Percentiles rank a stretch among this genome's conserved stretches.
Conservation (phyloP, 306 rosid genomes). For the Sechiopsis laciniata region DNA sequence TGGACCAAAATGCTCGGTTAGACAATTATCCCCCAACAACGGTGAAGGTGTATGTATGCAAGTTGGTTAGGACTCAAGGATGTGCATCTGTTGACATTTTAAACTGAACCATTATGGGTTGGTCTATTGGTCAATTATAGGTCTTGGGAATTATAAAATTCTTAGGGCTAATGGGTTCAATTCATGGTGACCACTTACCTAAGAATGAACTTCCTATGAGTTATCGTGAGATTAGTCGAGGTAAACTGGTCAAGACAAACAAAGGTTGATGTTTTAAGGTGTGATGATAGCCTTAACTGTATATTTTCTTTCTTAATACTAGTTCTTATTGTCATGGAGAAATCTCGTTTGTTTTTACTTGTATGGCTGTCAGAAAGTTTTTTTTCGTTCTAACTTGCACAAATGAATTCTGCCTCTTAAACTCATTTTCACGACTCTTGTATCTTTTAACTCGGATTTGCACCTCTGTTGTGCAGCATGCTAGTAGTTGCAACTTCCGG, state of each 20-base stretch:
- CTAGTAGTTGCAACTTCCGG: conserved; percentile 95
- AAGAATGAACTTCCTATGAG: no score
- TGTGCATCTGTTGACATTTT: neutral
- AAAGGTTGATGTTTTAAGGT: no score
- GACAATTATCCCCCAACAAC: neutral
- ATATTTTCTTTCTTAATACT: neutral
- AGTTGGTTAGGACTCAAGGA: neutral
- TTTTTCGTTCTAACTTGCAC: neutral
- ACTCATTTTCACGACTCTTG: conserved; percentile 15
- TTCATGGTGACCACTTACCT: no score
- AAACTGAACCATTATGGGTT: no score
- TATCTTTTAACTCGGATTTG: neutral
- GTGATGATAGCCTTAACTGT: neutral
- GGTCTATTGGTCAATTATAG: no score
- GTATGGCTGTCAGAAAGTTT: no score
- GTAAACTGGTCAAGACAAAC: no score
- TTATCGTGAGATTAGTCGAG: no score
- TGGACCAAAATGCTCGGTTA: no score
- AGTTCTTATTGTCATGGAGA: neutral
- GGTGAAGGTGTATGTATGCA: neutral
- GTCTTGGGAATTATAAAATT: no score
- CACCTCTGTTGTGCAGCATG: conserved; percentile 48
- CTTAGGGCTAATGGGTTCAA: no score
- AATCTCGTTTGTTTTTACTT: neutral
- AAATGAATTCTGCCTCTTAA: neutral